Evolutionary conservation across 2,329 filamentous ascomycete genomes (phyloP), one percentile per base, ranked within the genome.

Genomic region (Juglanconis oblonga): DNA sequence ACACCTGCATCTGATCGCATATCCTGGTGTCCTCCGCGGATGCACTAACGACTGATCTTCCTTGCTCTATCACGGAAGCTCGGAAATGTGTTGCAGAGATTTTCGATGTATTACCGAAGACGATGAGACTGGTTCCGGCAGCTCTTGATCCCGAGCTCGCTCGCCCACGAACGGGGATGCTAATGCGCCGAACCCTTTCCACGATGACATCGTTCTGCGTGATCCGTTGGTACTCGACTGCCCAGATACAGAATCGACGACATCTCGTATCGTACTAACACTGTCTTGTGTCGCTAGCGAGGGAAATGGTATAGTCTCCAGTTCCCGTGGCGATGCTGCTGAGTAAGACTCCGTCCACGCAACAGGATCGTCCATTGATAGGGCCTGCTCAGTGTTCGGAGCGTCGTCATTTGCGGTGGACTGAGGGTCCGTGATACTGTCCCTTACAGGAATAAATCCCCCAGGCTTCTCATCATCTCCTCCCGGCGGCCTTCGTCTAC

Each of bases 341-440:
- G 57, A 50, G n/a, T 55, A 55, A 38, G 32, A 33, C 35, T 55
- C 51, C 14, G 50, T 51, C 57, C 57, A 59, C n/a, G 57, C 57
- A n/a, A 13, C 51, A 1, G 57, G 51, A 29, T 59, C 51, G 3
- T 42, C 42, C 35, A 59, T 59, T 2, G 51, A 49, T 2, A 50
- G 44, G 1, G 44, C 42, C 10, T 55, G 44, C 5, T 4, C 17
- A 14, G 38, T 13, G 8, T 9, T 7, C 8, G 13, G 57, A 10
- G 4, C 24, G 14, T 17, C 11, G 40, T 10, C 35, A 9, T 10
- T 44, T 9, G 13, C 33, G 13, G 1, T 24, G 38, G 9, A 42
- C 36, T 35, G 48, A 13, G 10, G 14, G 4, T 36, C 44, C 2
- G 36, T 3, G n/a, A 59, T 44, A 4, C 50, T 54, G 29, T 59